Evolutionary conservation across 108 stramenopile species (phyloP), one percentile per base, ranked within the genome.

Genomic region (Fragilaria radians): DNA sequence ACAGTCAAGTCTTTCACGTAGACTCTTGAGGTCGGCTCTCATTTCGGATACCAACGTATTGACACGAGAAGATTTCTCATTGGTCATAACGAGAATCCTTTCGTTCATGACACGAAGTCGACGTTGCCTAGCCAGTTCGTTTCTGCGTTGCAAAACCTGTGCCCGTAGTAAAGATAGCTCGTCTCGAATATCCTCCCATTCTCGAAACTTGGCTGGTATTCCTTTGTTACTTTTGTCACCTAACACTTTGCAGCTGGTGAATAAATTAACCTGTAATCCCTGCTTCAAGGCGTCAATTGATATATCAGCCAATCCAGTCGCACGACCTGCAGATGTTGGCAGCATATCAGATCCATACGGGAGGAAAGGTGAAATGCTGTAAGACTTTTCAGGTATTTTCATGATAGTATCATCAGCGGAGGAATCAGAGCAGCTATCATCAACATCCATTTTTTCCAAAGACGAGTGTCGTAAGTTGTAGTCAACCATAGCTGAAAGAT

Each of bases 11-110:
- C 86, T 57, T 11, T 62, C 65, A 52, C 85, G 86, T 48, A 91
- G 53, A 58, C 66, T 82, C 45, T 73, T 83, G 52, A 91, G 70
- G 50, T 91, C 90, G 14, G 78, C 67, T 33, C 83, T 67, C 90
- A 91, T 88, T 53, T 91, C 86, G 18, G 70, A 29, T n/a, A 91
- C 76, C 2, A 91, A 62, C 36, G 54, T 67, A 49, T 88, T 83
- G 1, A 78, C 80, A 54, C 78, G 78, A 7, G 58, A 45, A 27
- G 79, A 57, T 14, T 86, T 77, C 42, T 84, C 81, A 27, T 68
- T 60, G 0, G 77, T 66, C 4, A 80, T 68, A 5, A 28, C 46
- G 11, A 68, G 64, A 28, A 80, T 82, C 42, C 66, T 70, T 54
- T 88, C 82, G 51, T 91, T 91, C 54, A 83, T 49, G 31, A 67